Evolutionary conservation across 2,329 filamentous ascomycete genomes (phyloP), one percentile per base, ranked within the genome.

Genomic region (Ophiocordyceps camponoti-saundersi): DNA sequence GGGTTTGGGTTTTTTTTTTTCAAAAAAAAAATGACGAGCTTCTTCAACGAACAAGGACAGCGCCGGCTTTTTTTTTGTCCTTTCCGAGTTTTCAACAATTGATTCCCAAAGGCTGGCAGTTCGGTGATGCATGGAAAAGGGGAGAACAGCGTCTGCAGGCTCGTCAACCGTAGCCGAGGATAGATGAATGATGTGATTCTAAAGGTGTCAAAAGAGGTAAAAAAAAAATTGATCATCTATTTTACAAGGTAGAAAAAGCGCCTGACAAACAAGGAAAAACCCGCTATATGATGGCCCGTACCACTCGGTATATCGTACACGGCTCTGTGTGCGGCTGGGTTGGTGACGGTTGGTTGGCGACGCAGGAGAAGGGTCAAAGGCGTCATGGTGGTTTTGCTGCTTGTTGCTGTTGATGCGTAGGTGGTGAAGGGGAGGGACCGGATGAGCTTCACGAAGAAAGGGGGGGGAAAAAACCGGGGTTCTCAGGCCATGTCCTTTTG

Each of bases 91-190:
- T 40, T 40, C 36, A 40, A 40, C 36, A 40, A 34, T 34, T 34
- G 12, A 15, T 34, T 34, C 16, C 32, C 12, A n/a, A 6, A n/a
- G 13, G 32, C 32, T 16, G 32, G 32, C 32, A 34, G 32, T 2
- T 34, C 2, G 7, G 32, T n/a, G 32, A 15, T 16, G 32, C 32
- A 34, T 34, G 32, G 32, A 13, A n/a, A 16, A 39, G 15, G 36
- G 2, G 46, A 46, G 51, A 48, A 49, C 46, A 48, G 2, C 6
- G 51, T 20, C 36, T 10, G n/a, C n/a, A 50, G 57, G 59, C 64
- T 64, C 66, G 64, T 68, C 66, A 68, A 68, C 66, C 66, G 65
- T 56, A 65, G 64, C 58, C 59, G 52, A 49, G 55, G 54, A 55
- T 53, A 57, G 53, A 56, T 55, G 46, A 41, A 41, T 29, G 26